These are phyloP conservation scores for Eucalyptus virginea DNA, from an alignment of 345 rosid genomes.

Conservation along the genomic window DNA sequence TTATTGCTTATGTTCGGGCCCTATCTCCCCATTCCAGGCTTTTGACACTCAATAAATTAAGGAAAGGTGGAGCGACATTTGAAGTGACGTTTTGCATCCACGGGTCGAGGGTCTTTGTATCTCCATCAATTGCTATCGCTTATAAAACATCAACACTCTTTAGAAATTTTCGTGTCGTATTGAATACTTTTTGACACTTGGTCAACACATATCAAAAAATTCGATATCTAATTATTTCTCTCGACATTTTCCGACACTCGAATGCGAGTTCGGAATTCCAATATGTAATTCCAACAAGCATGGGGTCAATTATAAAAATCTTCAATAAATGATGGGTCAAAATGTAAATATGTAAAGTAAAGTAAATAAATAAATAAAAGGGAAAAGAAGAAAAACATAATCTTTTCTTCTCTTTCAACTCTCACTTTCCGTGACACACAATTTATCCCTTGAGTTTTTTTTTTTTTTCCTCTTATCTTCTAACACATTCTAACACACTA, in stretches of 20 bases:
- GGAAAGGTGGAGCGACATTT: slow-evolving; percentile 30
- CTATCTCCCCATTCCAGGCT: slow-evolving; percentile 65
- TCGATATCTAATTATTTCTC: fast-evolving
- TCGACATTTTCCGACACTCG: fast-evolving
- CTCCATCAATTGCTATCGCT: slow-evolving; percentile 50
- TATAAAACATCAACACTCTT: fast-evolving
- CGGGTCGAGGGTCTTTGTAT: slow-evolving; percentile 42
- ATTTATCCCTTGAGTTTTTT: no score
- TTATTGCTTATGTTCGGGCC: slow-evolving; percentile 45
- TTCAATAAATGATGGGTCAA: fast-evolving
- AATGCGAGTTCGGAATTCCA: no score
- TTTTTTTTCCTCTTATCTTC: no score
- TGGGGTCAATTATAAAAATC: no score
- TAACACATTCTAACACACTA: fast-evolving
- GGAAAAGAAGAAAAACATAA: no score
- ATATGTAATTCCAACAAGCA: fast-evolving
- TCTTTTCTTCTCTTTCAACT: no score
- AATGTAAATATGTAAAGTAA: fast-evolving
- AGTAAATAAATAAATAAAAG: fast-evolving
- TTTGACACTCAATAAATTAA: slow-evolving; percentile 15
- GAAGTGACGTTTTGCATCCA: slow-evolving; percentile 33
- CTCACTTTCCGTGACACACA: no score
- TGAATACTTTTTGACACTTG: fast-evolving
- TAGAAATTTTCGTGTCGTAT: fast-evolving
- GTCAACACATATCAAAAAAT: fast-evolving